Base-by-base conservation (phyloP, 768 basidiomycete genomes). In the Phallus indusiatus region DNA sequence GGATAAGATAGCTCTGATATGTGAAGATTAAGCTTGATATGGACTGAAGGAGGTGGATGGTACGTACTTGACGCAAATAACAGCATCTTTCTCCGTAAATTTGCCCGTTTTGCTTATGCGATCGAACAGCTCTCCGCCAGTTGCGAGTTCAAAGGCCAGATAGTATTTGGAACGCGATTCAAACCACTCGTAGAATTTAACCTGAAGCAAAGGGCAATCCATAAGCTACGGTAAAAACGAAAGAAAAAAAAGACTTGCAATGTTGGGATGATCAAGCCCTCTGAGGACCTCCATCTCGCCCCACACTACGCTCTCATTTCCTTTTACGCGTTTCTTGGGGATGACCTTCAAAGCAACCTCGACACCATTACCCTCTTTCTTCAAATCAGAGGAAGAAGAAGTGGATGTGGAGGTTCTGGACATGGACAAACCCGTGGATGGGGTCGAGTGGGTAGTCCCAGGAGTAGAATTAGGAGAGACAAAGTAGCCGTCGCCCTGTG, bases 161-260 rank as follows among this genome's bases (percentile, higher is more conserved):
- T 94, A 98, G 71, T 92, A 97, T 73, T 96, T 97, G 16, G 85
- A 80, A 63, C 93, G 78, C 9, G 89, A 92, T 68, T 98, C 96
- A 69, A 98, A 98, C 84, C 88, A 92, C 70, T 96, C 94, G 70
- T 87, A 94, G 67, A 96, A 93, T 68, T 94, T 95, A 59, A 96
- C 91, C 91, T 93, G 66, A n/a, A n/a, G n/a, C n/a, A n/a, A n/a
- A n/a, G n/a, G n/a, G n/a, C n/a, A n/a, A 9, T 36, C 21, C 6
- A 56, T 47, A 48, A 10, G 10, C 28, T 20, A 9, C 28, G 35
- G 21, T 21, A 12, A 24, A 33, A 16, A 20, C 47, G 42, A 20
- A 56, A 24, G 37, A 18, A 17, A 5, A 46, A 47, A 16, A n/a
- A 34, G 59, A 76, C 82, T 66, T 58, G 94, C 94, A 63, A 97